Evolutionary conservation across 768 basidiomycete species (phyloP).

Genomic region (Thelephora ganbajun): DNA sequence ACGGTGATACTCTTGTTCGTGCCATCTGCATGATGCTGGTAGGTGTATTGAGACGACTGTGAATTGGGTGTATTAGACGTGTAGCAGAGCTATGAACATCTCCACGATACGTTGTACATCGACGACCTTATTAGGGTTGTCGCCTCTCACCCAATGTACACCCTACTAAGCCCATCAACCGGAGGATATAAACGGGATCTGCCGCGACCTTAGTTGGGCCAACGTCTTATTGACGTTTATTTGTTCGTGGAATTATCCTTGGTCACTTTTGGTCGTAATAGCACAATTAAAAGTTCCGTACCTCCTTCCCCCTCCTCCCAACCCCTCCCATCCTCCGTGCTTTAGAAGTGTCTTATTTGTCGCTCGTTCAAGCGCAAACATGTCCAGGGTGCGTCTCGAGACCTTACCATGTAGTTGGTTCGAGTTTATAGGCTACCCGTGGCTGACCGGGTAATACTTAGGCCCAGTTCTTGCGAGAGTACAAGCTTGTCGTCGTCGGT

Average conservation of each 20-base stretch:
- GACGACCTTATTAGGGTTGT: no score
- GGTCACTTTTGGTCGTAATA: no score
- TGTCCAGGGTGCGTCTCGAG: conserved; percentile 19
- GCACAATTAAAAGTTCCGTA: no score
- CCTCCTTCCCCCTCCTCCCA: neutral
- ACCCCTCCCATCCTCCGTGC: neutral
- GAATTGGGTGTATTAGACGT: no score
- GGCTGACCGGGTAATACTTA: conserved; percentile 14
- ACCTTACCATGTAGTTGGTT: neutral
- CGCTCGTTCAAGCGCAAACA: conserved; percentile 8
- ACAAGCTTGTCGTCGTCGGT: conserved; percentile 97
- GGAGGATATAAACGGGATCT: neutral
- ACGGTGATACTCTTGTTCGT: conserved; percentile 9
- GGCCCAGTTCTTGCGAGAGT: conserved; percentile 89
- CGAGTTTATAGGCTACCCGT: neutral
- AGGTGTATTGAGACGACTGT: no score
- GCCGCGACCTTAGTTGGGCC: neutral
- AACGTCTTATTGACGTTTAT: neutral
- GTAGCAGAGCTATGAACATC: no score
- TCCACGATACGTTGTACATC: no score
- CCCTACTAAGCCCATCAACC: no score
- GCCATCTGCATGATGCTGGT: no score
- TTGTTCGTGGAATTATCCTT: neutral
- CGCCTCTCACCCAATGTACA: no score
- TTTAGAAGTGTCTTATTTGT: neutral